phyloP scores from a whole-genome alignment of 2,329 filamentous ascomycete genomes.

The Pestalotiopsis sp. region DNA sequence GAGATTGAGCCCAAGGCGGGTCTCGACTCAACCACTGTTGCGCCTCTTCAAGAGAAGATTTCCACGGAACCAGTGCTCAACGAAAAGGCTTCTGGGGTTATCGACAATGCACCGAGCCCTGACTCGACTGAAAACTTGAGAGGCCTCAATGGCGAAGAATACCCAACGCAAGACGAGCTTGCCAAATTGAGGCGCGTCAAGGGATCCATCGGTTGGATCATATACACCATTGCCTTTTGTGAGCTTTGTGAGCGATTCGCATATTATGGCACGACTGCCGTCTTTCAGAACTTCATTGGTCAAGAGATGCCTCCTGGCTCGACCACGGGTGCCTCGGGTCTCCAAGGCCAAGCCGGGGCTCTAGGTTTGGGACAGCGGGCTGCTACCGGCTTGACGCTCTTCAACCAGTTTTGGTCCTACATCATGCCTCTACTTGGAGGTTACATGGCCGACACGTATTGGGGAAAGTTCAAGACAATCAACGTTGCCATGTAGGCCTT shows the following conservation, averaged over 20 bases:
- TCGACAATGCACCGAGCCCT: not conserved
- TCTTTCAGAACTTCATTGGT: constrained; percentile 59
- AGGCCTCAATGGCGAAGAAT: constrained; percentile 38
- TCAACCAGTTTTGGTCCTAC: constrained; percentile 35
- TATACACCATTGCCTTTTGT: constrained; percentile 63
- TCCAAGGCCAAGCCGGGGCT: constrained; percentile 49
- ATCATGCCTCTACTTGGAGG: constrained; percentile 39
- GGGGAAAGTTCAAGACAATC: constrained; percentile 66
- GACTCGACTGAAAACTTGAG: not conserved
- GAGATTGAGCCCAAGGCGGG: not conserved
- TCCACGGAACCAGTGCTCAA: not conserved
- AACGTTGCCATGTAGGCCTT: constrained; percentile 54
- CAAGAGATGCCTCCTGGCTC: constrained; percentile 58
- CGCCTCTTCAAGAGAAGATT: not conserved
- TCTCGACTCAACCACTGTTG: not conserved
- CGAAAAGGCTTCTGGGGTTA: not conserved
- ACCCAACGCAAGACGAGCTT: constrained; percentile 58
- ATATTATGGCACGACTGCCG: constrained; percentile 62
- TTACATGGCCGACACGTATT: constrained; percentile 59
- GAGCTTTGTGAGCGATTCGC: constrained; percentile 68
- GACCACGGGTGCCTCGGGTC: constrained; percentile 49
- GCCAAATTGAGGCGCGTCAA: constrained; percentile 53
- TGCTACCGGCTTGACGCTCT: constrained; percentile 28
- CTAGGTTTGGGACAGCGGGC: constrained; percentile 47
- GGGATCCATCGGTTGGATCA: constrained; percentile 54